Base-by-base conservation (phyloP, 495 filamentous ascomycete species). In the Penicillium roqueforti region DNA sequence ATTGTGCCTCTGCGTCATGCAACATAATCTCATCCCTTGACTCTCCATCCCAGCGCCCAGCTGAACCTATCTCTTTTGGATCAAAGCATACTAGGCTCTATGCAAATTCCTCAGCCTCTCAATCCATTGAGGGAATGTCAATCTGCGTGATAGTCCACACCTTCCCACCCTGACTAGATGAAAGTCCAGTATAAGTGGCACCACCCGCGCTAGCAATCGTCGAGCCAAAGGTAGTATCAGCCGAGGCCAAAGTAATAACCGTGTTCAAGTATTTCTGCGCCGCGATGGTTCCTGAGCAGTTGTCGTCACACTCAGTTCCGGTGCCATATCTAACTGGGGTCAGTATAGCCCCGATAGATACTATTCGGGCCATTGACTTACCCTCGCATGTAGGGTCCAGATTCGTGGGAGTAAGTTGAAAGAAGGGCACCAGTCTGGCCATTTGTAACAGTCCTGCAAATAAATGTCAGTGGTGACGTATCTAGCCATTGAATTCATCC, bases 331-430 rank as follows among this genome's bases (percentile, higher is more conserved):
- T 70, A 49, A 9, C 18, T 31, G 3, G 4, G 16, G 32, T 57
- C 43, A 51, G 45, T 20, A 40, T 32, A 11, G 8, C 5, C 3
- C 16, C 6, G 6, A n/a, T 36, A 1, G 7, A 36, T 40, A 19
- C 1, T 1, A 44, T n/a, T 19, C 1, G 18, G 34, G 14, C 13
- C 1, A 29, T 45, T 13, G 48, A 51, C 66, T 59, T 23, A 73
- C 64, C 71, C 66, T 1, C 46, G 68, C 69, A 74, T 72, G 42
- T 68, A 70, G 3, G 68, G 69, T 0, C 71, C 71, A 0, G 69
- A 68, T 29, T 45, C 53, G 20, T 63, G 47, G 1, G 57, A 59
- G 59, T 67, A 72, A 9, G 60, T 61, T 1, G 68, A 71, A 31
- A 72, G 53, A 2, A 57, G n/a, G 4, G 25, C 59, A 10, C 71